These are phyloP conservation scores for Sporormia fimetaria DNA, from an alignment of 495 filamentous ascomycete genomes.

Conservation along the genomic window DNA sequence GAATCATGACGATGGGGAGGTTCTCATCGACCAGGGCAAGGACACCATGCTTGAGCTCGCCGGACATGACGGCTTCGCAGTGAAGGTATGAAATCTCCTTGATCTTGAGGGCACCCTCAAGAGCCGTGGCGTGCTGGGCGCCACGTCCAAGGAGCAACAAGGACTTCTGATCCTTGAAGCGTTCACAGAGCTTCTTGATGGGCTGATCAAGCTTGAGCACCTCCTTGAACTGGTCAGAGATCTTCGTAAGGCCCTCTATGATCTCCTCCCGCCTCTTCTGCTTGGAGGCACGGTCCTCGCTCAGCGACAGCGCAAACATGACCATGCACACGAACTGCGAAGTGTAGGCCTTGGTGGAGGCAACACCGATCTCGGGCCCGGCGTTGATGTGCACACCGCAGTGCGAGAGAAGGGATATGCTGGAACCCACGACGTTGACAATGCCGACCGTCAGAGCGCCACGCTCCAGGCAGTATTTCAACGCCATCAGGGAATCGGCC, in stretches of 20 bases:
- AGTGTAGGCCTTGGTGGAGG: slow-evolving; percentile 97
- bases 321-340: slow-evolving; percentile 98
- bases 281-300: slow-evolving; percentile 93
- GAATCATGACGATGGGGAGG: slow-evolving; percentile 98
- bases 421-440: slow-evolving; percentile 95
- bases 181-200: slow-evolving; percentile 84
- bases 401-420: slow-evolving; percentile 95
- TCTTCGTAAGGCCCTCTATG: slow-evolving; percentile 77
- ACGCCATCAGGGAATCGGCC: slow-evolving; percentile 93
- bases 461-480: slow-evolving; percentile 93
- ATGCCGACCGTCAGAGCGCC: slow-evolving; percentile 94
- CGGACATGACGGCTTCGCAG: slow-evolving; percentile 99
- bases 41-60: slow-evolving; percentile 96
- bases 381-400: slow-evolving; percentile 99
- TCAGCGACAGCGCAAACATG: slow-evolving; percentile 95
- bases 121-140: slow-evolving; percentile 90
- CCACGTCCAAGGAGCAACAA: slow-evolving; percentile 86
- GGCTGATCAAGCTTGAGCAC: slow-evolving; percentile 80
- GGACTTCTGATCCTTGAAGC: slow-evolving; percentile 95
- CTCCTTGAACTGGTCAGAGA: slow-evolving; percentile 85
- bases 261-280: slow-evolving; percentile 87
- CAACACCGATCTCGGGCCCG: slow-evolving; percentile 96
- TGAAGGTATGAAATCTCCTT: slow-evolving; percentile 99
- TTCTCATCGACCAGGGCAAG: slow-evolving; percentile 95
- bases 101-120: slow-evolving; percentile 97